phyloP scores from a whole-genome alignment of 1,284 basidiomycete genomes.

The Ustilago lituana region DNA sequence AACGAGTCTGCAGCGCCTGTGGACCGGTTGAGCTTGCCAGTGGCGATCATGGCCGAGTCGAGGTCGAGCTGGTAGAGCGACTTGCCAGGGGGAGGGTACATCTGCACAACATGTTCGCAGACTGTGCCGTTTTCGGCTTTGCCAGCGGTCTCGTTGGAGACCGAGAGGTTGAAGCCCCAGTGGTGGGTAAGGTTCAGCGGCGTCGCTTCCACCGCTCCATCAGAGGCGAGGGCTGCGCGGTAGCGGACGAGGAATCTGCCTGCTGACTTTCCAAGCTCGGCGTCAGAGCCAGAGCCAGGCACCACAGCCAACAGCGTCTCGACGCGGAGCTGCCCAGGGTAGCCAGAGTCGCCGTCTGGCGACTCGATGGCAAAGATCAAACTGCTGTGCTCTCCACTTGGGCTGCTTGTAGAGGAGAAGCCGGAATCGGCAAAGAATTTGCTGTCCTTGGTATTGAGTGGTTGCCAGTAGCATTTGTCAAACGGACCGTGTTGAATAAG shows the following conservation, averaged over 20 bases:
- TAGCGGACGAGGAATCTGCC: conserved; percentile 56
- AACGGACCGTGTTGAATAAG: conserved; percentile 54
- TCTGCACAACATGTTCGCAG: conserved; percentile 43
- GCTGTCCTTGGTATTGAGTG: conserved; percentile 30
- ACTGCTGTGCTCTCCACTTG: conserved; percentile 28
- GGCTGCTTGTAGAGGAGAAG: conserved; percentile 30
- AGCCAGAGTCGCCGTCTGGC: conserved; percentile 57
- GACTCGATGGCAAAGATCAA: conserved; percentile 52
- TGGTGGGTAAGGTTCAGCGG: conserved; percentile 65
- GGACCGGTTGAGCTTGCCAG: conserved; percentile 36
- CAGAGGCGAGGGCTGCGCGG: conserved; percentile 46
- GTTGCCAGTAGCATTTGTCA: conserved; percentile 57
- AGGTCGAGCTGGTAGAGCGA: conserved; percentile 49
- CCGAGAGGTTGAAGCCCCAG: conserved; percentile 62
- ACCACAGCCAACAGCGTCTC: conserved; percentile 53
- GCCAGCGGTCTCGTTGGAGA: conserved; percentile 26
- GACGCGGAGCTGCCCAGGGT: conserved; percentile 54
- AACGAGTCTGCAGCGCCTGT: conserved; percentile 20
- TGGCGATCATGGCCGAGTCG: conserved; percentile 45
- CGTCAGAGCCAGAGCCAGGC: conserved; percentile 15
- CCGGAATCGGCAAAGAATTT: conserved; percentile 36
- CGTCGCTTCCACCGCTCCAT: conserved; percentile 45
- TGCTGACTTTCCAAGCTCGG: conserved; percentile 34
- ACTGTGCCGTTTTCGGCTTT: conserved; percentile 44
- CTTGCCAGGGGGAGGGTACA: conserved; percentile 32